Evolutionary conservation across 1,139 yeast species (phyloP), one percentile per base, ranked within the genome.

Genomic region (Chernovozyma sophiae-reginae): DNA sequence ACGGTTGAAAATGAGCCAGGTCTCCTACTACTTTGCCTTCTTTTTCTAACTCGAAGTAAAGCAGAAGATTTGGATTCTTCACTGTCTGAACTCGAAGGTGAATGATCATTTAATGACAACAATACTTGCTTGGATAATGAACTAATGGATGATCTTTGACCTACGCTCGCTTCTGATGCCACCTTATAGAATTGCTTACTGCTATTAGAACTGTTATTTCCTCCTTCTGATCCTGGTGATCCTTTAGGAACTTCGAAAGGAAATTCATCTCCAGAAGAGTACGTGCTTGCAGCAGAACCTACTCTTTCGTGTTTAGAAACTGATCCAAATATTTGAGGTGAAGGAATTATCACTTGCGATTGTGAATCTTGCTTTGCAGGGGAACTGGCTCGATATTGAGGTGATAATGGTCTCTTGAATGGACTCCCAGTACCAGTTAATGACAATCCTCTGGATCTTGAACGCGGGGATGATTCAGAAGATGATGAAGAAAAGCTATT

Each of bases 61-160:
- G 85, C 84, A 11, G 74, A 65, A 33, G 65, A 62, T 40, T 68
- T 53, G 4, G 72, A 56, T 14, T 81, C 90, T 48, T 84, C 94
- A 4, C 73, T 78, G 49, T 84, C 92, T 1, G 90, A 81, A 31
- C 82, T 76, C 3, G 79, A 73, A 0, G 89, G 83, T 1, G 86
- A 79, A 25, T 72, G 65, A 45, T 80, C 81, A 33, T 65, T 56
- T 31, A 63, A 40, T 7, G 44, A 43, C 31, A 43, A 42, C 27
- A 52, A 45, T 8, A 53, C 50, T 36, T 51, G 62, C 37, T 56
- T 58, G 2, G 61, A 49, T 17, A 62, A 48, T 7, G 69, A 60
- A 20, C 55, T 56, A 10, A 45, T 48, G n/a, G 66, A 59, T 5
- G 60, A 44, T 26, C 67, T 45, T 20, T 62, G 60, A 19, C 52